phyloP scores from a whole-genome alignment of 306 rosid genomes.

The Cicer judaicum region DNA sequence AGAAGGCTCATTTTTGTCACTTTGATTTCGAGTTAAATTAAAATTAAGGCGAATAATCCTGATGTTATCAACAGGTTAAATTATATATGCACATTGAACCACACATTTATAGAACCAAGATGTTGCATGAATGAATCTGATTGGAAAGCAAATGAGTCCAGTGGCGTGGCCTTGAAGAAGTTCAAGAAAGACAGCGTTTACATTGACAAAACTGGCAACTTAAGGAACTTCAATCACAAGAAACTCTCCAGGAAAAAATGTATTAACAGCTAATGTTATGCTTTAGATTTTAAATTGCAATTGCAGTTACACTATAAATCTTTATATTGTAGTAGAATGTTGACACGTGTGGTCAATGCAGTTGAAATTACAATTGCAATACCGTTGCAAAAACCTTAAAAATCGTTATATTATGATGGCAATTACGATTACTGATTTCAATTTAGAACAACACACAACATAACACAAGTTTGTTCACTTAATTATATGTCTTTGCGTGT shows the following conservation, averaged over 20 bases:
- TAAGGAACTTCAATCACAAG: conserved; percentile 82
- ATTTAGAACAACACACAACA: too few relatives aligned
- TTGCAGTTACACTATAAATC: too few relatives aligned
- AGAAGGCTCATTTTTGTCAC: neutral
- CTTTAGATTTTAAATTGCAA: too few relatives aligned
- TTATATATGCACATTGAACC: conserved; percentile 42
- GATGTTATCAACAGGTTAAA: conserved; percentile 44
- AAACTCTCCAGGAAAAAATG: conserved; percentile 83
- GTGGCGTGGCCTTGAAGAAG: conserved; percentile 62
- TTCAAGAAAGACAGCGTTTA: conserved; percentile 73
- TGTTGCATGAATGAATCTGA: conserved; percentile 45
- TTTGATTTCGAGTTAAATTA: conserved; percentile 18
- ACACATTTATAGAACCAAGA: conserved; percentile 48
- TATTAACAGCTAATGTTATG: conserved; percentile 32
- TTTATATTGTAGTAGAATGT: too few relatives aligned
- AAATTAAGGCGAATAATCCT: conserved; percentile 15
- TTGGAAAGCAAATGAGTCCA: conserved; percentile 57
- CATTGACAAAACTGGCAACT: conserved; percentile 74
- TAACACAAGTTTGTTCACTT: conserved; percentile 26
- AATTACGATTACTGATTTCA: too few relatives aligned
- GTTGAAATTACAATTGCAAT: too few relatives aligned
- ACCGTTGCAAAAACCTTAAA: too few relatives aligned
- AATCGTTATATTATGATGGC: too few relatives aligned
- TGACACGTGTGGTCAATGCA: too few relatives aligned
- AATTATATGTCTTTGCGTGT: conserved; percentile 26